Evolutionary conservation across 768 basidiomycete species (phyloP).

Genomic region (Serendipita sp.): DNA sequence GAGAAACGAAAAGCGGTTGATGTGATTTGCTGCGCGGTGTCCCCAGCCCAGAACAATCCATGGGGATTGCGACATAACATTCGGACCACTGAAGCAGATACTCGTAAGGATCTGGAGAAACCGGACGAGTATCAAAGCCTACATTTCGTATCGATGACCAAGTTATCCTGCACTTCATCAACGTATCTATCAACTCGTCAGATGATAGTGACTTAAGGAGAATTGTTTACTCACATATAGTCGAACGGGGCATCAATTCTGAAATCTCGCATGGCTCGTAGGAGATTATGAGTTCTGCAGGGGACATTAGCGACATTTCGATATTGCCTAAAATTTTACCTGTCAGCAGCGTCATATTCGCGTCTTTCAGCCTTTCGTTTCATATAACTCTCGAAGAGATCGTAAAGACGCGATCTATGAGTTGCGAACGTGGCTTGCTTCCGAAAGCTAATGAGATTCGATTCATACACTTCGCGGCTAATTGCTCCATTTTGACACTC

Average conservation of each 20-base stretch:
- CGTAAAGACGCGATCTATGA: conserved; percentile 34
- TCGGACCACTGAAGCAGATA: conserved; percentile 34
- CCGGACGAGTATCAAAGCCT: conserved; percentile 11
- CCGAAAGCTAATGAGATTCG: conserved; percentile 29
- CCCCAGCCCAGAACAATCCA: conserved; percentile 65
- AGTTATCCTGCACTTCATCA: conserved; percentile 60
- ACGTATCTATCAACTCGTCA: conserved; percentile 33
- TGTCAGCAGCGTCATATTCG: conserved; percentile 46
- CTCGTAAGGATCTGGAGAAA: too few relatives aligned
- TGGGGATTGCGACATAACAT: conserved; percentile 46
- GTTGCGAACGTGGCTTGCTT: conserved; percentile 39
- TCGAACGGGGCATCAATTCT: too few relatives aligned
- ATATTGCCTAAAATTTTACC: conserved; percentile 26
- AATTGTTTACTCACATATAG: background rate
- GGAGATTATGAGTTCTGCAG: too few relatives aligned
- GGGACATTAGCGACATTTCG: conserved; percentile 21
- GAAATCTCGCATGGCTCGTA: too few relatives aligned
- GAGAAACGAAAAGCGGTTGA: conserved; percentile 61
- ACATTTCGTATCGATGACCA: conserved; percentile 50
- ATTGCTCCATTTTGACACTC: conserved; percentile 25
- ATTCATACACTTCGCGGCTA: conserved; percentile 28
- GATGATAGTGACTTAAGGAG: background rate
- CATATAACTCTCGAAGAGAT: conserved; percentile 37
- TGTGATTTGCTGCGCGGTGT: conserved; percentile 66
- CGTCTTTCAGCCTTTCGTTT: conserved; percentile 27